Evolutionary conservation across 352 stramenopile genomes (phyloP).

Genomic region (Thraustochytrium sp.): DNA sequence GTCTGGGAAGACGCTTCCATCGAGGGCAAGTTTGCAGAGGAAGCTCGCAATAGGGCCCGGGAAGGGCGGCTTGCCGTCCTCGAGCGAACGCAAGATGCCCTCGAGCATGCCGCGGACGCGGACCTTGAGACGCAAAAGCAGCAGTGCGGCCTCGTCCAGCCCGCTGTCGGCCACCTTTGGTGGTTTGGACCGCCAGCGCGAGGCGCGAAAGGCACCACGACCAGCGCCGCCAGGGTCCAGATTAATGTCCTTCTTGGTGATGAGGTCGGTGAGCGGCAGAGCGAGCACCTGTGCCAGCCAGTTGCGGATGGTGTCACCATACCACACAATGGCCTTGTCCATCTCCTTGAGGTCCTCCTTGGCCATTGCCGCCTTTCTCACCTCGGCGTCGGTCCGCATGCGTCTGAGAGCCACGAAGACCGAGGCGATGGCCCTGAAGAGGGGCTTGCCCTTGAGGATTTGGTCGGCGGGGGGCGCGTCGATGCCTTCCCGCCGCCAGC

Average conservation of each 20-base stretch:
- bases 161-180: neutral
- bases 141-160: neutral
- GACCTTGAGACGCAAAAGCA: neutral
- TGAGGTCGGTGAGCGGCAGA: neutral
- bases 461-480: neutral
- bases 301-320: neutral
- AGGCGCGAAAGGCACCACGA: neutral
- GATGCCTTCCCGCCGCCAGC: slow-evolving; percentile 13
- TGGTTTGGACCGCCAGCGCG: neutral
- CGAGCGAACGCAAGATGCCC: neutral
- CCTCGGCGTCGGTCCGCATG: neutral
- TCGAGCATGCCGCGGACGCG: slow-evolving; percentile 24
- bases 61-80: neutral
- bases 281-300: slow-evolving; percentile 28
- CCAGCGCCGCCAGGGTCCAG: neutral
- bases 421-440: slow-evolving; percentile 1
- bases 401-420: neutral
- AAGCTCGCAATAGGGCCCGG: neutral
- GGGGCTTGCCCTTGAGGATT: neutral
- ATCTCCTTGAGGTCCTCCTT: slow-evolving; percentile 6
- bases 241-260: neutral
- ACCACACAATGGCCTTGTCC: neutral
- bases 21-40: neutral
- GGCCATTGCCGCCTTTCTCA: neutral
- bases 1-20: neutral